phyloP scores from a whole-genome alignment of 768 basidiomycete genomes.

The Rubroboletus pulcherrimus region DNA sequence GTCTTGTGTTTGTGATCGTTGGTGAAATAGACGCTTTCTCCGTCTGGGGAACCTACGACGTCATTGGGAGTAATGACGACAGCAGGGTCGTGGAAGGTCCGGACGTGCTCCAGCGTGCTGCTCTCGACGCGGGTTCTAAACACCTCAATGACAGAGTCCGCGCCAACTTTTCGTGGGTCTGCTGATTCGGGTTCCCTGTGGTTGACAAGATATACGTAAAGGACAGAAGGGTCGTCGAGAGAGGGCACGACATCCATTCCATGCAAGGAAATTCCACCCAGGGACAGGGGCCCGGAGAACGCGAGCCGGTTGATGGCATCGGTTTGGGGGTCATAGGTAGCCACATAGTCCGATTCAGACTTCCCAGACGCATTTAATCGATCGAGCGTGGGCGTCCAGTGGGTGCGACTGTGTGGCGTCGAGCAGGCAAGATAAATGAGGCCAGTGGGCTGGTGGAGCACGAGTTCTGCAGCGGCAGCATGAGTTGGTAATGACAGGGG shows the following conservation, averaged over 20 bases:
- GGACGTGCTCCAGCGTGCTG: conserved; percentile 46
- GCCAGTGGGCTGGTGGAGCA: conserved; percentile 56
- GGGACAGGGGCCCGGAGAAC: conserved; percentile 35
- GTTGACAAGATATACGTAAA: conserved; percentile 70
- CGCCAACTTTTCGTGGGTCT: conserved; percentile 46
- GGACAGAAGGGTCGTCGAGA: conserved; percentile 39
- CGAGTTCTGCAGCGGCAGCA: conserved; percentile 40
- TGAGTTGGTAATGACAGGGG: conserved; percentile 7
- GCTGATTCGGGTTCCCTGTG: conserved; percentile 52
- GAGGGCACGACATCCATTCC: conserved; percentile 70
- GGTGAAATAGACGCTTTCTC: conserved; percentile 63
- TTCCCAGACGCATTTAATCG: conserved; percentile 35
- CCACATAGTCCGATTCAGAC: conserved; percentile 51
- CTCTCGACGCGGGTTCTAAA: conserved; percentile 52
- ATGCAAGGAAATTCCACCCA: conserved; percentile 49
- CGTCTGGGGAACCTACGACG: conserved; percentile 61
- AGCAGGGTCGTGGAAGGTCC: conserved; percentile 49
- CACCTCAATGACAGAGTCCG: conserved; percentile 69
- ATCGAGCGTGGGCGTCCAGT: conserved; percentile 50
- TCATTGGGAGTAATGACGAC: conserved; percentile 68
- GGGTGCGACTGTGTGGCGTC: conserved; percentile 40
- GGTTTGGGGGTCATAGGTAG: conserved; percentile 52
- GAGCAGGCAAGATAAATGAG: conserved; percentile 65
- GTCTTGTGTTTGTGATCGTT: conserved; percentile 60
- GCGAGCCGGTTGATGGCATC: conserved; percentile 43